phyloP scores from a whole-genome alignment of 1,284 basidiomycete genomes.

The Ganoderma boninense region DNA sequence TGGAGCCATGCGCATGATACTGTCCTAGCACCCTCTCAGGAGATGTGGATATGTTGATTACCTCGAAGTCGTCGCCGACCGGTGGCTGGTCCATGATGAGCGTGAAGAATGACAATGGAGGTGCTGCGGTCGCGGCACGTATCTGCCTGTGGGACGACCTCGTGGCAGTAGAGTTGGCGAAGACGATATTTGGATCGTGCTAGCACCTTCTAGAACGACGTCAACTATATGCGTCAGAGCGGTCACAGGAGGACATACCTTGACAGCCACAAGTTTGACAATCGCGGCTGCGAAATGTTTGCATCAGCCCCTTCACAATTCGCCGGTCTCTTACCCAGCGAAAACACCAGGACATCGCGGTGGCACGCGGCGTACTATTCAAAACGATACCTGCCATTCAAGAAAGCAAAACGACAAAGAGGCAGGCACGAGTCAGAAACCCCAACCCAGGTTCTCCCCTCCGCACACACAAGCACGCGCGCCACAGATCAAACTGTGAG shows the following conservation, averaged over 20 bases:
- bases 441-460: neutral
- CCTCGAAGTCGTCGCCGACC: neutral
- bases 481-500: constrained; percentile 1
- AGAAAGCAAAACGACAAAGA: neutral
- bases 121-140: constrained; percentile 1
- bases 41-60: neutral
- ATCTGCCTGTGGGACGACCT: neutral
- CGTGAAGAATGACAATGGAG: neutral
- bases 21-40: neutral
- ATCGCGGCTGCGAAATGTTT: neutral
- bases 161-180: neutral
- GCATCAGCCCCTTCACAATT: neutral
- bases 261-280: neutral
- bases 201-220: constrained; percentile 1
- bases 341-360: neutral
- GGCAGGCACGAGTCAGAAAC: neutral
- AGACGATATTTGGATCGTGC: neutral
- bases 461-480: neutral
- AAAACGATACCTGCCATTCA: constrained; percentile 4
- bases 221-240: neutral
- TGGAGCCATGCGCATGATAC: constrained; percentile 26
- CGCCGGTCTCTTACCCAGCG: too few relatives aligned
- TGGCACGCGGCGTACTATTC: too few relatives aligned
- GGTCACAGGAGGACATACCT: neutral
- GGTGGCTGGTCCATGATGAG: constrained; percentile 4